Conservation (phyloP, 768 basidiomycete species). For the Boletus barrowsii region DNA sequence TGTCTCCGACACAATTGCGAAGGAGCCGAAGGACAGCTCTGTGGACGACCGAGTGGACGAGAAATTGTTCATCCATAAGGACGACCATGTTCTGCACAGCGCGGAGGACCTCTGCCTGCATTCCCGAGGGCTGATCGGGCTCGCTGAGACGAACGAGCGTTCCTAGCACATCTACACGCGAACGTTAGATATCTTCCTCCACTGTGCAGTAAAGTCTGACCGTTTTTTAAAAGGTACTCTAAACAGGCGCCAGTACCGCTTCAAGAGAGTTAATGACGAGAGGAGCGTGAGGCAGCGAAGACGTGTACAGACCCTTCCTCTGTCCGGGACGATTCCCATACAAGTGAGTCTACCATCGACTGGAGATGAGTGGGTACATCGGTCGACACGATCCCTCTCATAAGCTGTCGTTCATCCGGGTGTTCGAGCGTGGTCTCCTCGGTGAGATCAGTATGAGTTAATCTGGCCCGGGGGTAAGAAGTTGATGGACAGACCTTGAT, state of each 20-base stretch:
- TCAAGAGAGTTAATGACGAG: slow-evolving; percentile 11
- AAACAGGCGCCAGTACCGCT: slow-evolving; percentile 87
- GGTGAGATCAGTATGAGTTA: slow-evolving; percentile 9
- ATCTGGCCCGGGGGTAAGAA: neutral
- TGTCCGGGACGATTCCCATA: slow-evolving; percentile 79
- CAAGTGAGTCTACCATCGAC: slow-evolving; percentile 81
- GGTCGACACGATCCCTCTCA: slow-evolving; percentile 77
- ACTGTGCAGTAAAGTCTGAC: slow-evolving; percentile 35
- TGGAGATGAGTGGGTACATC: slow-evolving; percentile 73
- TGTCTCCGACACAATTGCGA: slow-evolving; percentile 87
- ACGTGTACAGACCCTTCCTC: slow-evolving; percentile 74
- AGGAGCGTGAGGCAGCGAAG: neutral
- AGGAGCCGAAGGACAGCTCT: slow-evolving; percentile 82
- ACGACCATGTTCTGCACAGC: slow-evolving; percentile 90
- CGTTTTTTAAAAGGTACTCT: slow-evolving; percentile 89
- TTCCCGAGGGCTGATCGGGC: slow-evolving; percentile 81
- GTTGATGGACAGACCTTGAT: slow-evolving; percentile 53
- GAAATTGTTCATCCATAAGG: slow-evolving; percentile 88
- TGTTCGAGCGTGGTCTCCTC: slow-evolving; percentile 73
- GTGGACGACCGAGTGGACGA: slow-evolving; percentile 89
- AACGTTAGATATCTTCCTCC: neutral
- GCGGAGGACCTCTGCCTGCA: slow-evolving; percentile 84
- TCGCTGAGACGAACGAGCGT: slow-evolving; percentile 85
- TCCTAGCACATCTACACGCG: slow-evolving; percentile 66
- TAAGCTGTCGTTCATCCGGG: slow-evolving; percentile 87